A percentile compares a stretch with the other conserved stretches of the same genome.
Conservation (phyloP, 306 rosid species). For the Gastrolobium bilobum region DNA sequence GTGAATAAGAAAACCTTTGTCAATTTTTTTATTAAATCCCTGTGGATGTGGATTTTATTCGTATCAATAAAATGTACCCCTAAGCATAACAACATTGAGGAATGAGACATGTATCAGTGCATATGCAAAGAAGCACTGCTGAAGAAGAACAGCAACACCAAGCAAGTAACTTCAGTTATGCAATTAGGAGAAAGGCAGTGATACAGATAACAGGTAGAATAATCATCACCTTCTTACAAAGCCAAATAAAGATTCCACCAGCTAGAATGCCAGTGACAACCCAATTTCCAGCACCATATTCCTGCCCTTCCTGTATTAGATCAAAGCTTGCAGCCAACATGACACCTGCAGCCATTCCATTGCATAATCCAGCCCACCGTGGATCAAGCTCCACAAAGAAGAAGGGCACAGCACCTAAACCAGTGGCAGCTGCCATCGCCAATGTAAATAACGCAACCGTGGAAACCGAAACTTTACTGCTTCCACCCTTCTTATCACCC, state of each 20-base stretch:
- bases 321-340: conserved; percentile 99
- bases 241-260: conserved; percentile 93
- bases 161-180: conserved; percentile 16
- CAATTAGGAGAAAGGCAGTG: conserved; percentile 21
- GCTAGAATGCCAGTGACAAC: conserved; percentile 88
- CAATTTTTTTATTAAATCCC: background rate
- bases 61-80: background rate
- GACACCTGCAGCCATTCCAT: conserved; percentile 99
- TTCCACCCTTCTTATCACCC: conserved; percentile 69
- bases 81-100: background rate
- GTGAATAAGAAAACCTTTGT: background rate
- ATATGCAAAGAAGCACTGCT: conserved; percentile 29
- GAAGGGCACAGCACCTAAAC: conserved; percentile 98
- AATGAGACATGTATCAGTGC: conserved; percentile 29
- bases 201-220: conserved; percentile 30
- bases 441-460: conserved; percentile 92
- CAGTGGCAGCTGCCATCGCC: conserved; percentile 99
- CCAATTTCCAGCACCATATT: conserved; percentile 87
- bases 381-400: conserved; percentile 99
- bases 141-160: conserved; percentile 15
- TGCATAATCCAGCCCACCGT: conserved; percentile 97
- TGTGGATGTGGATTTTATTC: background rate
- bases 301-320: conserved; percentile 94
- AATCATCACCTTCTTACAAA: conserved; percentile 86
- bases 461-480: conserved; percentile 83